These are phyloP conservation scores for Stipa capillata DNA, from an alignment of 176 grass and related monocot species.

Conservation along the genomic window DNA sequence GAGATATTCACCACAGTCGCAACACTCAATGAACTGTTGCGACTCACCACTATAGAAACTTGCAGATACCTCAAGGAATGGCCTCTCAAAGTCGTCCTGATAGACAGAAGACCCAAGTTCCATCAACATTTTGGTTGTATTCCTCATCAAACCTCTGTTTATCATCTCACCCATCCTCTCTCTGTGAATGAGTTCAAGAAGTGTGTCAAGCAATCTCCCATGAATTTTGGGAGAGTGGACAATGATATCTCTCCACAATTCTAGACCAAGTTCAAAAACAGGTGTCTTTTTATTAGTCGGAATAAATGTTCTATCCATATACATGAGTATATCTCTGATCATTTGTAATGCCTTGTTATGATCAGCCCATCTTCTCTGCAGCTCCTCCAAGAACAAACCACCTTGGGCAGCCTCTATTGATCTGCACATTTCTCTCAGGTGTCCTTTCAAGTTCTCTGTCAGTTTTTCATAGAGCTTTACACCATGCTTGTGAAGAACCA, in stretches of 20 bases:
- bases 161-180: slow-evolving; percentile 56
- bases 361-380: background rate
- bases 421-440: background rate
- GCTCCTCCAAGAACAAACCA: background rate
- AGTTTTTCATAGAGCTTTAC: background rate
- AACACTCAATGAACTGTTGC: slow-evolving; percentile 53
- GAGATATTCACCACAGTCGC: slow-evolving; percentile 54
- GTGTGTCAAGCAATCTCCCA: slow-evolving; percentile 9
- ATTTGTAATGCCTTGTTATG: slow-evolving; percentile 2
- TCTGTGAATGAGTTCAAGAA: slow-evolving; percentile 53
- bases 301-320: slow-evolving; percentile 7
- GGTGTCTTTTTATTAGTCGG: background rate
- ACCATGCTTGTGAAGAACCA: slow-evolving; percentile 20
- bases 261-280: slow-evolving; percentile 3
- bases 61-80: slow-evolving; percentile 50
- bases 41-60: slow-evolving; percentile 58
- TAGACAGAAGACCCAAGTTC: slow-evolving; percentile 54
- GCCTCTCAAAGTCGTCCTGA: slow-evolving; percentile 58
- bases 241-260: slow-evolving; percentile 6
- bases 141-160: slow-evolving; percentile 57
- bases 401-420: slow-evolving; percentile 1
- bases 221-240: background rate
- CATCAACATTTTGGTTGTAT: slow-evolving; percentile 54
- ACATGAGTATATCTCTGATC: slow-evolving; percentile 8
- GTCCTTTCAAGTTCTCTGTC: background rate